These are phyloP conservation scores for Blastobotrys elegans DNA, from an alignment of 1,139 yeast genomes.

Conservation along the genomic window DNA sequence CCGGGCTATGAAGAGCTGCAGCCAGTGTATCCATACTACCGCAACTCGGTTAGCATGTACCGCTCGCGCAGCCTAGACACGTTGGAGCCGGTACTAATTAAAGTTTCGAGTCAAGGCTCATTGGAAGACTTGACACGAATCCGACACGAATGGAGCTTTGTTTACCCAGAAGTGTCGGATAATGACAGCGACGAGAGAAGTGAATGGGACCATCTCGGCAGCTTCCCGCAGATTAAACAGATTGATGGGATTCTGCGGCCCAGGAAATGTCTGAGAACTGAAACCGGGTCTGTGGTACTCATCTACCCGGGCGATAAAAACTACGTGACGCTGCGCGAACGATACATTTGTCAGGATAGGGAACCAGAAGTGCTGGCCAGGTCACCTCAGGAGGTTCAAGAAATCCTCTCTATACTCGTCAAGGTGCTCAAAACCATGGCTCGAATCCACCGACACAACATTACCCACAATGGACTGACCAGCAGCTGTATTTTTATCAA, in stretches of 20 bases:
- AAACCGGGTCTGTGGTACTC: constrained; percentile 22
- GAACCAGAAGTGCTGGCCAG: not conserved
- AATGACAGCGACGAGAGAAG: constrained; percentile 7
- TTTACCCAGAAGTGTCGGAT: constrained; percentile 19
- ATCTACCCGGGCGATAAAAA: constrained; percentile 23
- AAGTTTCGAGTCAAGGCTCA: constrained; percentile 25
- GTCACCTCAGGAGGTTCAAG: constrained; percentile 30
- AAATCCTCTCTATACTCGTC: constrained; percentile 37
- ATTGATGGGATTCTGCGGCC: constrained; percentile 27
- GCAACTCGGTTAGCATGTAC: constrained; percentile 27
- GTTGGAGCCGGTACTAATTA: constrained; percentile 23
- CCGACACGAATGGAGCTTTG: constrained; percentile 30
- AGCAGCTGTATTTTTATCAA: constrained; percentile 38
- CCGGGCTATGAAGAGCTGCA: constrained; percentile 24
- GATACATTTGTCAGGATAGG: constrained; percentile 14
- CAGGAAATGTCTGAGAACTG: constrained; percentile 21
- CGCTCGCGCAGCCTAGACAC: constrained; percentile 21
- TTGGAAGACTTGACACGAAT: constrained; percentile 29
- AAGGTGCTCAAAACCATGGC: constrained; percentile 38
- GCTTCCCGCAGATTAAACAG: constrained; percentile 15
- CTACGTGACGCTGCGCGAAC: constrained; percentile 25
- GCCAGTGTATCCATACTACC: constrained; percentile 26
- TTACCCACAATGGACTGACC: constrained; percentile 50
- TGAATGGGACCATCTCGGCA: constrained; percentile 5
- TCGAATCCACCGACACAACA: constrained; percentile 41